Conservation (phyloP, 2,329 filamentous ascomycete genomes). For the Alternaria arbusti region DNA sequence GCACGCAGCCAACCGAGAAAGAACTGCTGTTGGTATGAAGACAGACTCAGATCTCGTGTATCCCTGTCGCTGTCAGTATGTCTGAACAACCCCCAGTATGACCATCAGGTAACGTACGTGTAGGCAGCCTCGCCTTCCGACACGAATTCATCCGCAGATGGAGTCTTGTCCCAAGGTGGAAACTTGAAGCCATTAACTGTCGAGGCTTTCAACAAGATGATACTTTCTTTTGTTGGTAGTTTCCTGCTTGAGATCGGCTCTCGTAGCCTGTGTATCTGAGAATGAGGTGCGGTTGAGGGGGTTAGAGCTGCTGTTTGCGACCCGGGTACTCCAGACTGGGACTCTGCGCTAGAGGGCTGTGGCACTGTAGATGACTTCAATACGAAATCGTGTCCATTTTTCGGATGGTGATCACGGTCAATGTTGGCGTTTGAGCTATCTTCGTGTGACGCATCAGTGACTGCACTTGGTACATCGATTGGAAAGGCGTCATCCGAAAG, state of each 20-base stretch:
- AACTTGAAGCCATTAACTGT: constrained; percentile 83
- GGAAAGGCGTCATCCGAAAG: constrained; percentile 3
- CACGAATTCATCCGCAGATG: constrained; percentile 70
- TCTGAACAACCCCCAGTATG: background rate
- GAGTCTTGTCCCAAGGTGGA: constrained; percentile 75
- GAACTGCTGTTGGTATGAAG: constrained; percentile 73
- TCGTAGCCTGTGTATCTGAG: constrained; percentile 46
- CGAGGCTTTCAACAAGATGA: constrained; percentile 77
- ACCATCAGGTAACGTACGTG: constrained; percentile 55
- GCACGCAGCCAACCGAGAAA: constrained; percentile 87
- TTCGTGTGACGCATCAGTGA: constrained; percentile 21
- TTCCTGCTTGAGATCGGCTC: constrained; percentile 63
- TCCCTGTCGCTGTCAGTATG: constrained; percentile 59
- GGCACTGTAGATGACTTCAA: background rate
- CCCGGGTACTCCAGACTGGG: background rate
- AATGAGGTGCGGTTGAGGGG: constrained; percentile 16
- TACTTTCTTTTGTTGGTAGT: constrained; percentile 73
- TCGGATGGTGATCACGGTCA: background rate
- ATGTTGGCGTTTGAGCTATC: constrained; percentile 2
- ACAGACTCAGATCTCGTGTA: constrained; percentile 71
- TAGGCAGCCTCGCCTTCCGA: constrained; percentile 62
- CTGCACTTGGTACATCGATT: constrained; percentile 1
- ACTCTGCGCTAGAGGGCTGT: background rate
- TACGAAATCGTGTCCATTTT: background rate
- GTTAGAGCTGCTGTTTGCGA: background rate